These are phyloP conservation scores for Acanthamoeba triangularis DNA, from an alignment of 208 protist genomes.

Conservation along the genomic window DNA sequence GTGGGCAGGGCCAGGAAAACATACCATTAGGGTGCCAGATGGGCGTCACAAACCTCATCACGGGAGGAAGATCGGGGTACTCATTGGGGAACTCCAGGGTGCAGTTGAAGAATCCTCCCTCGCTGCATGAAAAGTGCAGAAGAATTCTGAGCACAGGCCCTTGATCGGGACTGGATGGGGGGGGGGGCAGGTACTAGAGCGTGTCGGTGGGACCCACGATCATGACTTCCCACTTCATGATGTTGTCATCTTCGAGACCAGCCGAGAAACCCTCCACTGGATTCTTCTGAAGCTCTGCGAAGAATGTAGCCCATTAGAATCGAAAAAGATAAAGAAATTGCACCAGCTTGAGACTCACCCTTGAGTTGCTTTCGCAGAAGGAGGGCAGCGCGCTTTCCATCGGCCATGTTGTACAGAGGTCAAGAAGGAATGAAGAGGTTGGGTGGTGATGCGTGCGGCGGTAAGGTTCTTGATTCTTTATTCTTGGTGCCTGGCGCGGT, in stretches of 20 bases:
- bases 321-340: neutral
- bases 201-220: conserved; percentile 93
- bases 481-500: neutral
- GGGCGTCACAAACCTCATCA: conserved; percentile 91
- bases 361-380: conserved; percentile 72
- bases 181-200: conserved; percentile 88
- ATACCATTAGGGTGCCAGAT: conserved; percentile 94
- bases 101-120: conserved; percentile 91
- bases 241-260: conserved; percentile 92
- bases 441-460: neutral
- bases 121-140: conserved; percentile 76
- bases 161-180: neutral
- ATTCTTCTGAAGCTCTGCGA: conserved; percentile 86
- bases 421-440: no score
- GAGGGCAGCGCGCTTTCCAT: conserved; percentile 68
- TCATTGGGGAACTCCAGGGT: conserved; percentile 88
- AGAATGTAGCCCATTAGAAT: neutral
- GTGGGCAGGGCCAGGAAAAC: neutral
- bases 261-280: conserved; percentile 92
- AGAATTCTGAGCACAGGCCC: neutral
- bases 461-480: neutral
- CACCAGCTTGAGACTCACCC: neutral
- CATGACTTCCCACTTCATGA: conserved; percentile 93
- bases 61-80: conserved; percentile 91
- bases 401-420: neutral